A percentile compares a stretch with the other conserved stretches of the same genome.
Conservation (phyloP, 306 rosid species). For the Cucurbita maxima region DNA sequence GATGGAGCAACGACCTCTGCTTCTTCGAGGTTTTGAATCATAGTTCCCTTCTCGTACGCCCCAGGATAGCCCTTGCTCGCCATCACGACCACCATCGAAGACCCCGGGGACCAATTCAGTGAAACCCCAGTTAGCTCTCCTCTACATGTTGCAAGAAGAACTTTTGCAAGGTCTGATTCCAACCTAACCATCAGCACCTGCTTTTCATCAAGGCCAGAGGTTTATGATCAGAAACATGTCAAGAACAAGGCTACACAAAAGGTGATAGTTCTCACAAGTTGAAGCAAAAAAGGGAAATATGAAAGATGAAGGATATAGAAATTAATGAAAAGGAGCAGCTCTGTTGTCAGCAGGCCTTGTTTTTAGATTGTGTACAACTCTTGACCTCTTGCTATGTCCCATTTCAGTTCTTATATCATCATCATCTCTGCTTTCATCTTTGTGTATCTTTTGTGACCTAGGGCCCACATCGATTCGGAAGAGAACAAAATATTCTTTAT, state of each 20-base stretch:
- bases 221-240: background rate
- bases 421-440: too few relatives aligned
- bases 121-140: constrained; percentile 69
- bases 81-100: constrained; percentile 97
- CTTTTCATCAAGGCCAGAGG: constrained; percentile 5
- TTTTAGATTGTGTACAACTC: too few relatives aligned
- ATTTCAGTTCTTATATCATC: too few relatives aligned
- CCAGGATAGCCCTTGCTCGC: constrained; percentile 93
- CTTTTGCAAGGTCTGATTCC: constrained; percentile 79
- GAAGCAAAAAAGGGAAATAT: too few relatives aligned
- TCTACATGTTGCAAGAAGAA: constrained; percentile 84
- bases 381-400: too few relatives aligned
- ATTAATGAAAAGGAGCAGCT: too few relatives aligned
- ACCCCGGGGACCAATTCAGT: constrained; percentile 74
- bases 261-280: too few relatives aligned
- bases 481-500: too few relatives aligned
- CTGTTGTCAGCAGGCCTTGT: too few relatives aligned
- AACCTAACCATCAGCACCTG: constrained; percentile 89
- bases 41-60: constrained; percentile 73
- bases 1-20: constrained; percentile 62
- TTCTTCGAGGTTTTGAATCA: constrained; percentile 60
- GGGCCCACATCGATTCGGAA: too few relatives aligned
- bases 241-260: background rate
- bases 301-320: too few relatives aligned
- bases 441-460: too few relatives aligned